A percentile compares a stretch with the other conserved stretches of the same genome.
Conservation (phyloP, 2,329 filamentous ascomycete genomes). For the Paraphaeosphaeria sporulosa region DNA sequence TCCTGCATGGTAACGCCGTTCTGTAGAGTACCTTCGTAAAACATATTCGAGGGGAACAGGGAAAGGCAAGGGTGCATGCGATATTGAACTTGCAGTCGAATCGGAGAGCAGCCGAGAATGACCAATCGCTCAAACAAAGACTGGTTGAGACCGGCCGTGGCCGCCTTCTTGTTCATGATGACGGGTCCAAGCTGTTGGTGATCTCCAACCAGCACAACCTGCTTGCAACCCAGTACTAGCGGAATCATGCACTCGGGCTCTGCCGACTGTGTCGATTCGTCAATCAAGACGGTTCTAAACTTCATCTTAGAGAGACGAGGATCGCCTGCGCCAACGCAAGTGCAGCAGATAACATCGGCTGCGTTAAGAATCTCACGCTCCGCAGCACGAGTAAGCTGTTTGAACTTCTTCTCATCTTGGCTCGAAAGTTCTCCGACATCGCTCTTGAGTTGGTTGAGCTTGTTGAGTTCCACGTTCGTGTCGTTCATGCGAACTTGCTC, state of each 20-base stretch:
- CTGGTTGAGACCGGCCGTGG: conserved; percentile 95
- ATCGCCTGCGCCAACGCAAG: conserved; percentile 95
- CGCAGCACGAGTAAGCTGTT: conserved; percentile 89
- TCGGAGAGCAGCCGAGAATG: conserved; percentile 87
- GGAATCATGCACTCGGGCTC: conserved; percentile 99
- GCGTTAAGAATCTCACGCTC: conserved; percentile 95
- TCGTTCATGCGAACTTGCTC: conserved; percentile 98
- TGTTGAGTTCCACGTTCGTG: conserved; percentile 90
- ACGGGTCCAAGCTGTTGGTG: conserved; percentile 98
- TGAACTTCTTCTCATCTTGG: conserved; percentile 98
- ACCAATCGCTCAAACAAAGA: conserved; percentile 98
- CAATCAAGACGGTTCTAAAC: conserved; percentile 96
- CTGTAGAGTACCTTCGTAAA: conserved; percentile 96
- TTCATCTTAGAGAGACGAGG: conserved; percentile 96
- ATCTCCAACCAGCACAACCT: conserved; percentile 97
- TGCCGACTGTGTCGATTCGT: conserved; percentile 97
- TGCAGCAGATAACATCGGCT: conserved; percentile 98
- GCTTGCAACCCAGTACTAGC: conserved; percentile 94
- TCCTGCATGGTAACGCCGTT: conserved; percentile 93
- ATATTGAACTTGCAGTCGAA: conserved; percentile 95
- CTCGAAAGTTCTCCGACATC: conserved; percentile 91
- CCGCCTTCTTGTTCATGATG: conserved; percentile 99
- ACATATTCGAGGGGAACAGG: conserved; percentile 99
- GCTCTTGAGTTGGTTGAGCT: conserved; percentile 90
- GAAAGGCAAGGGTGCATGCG: conserved; percentile 99